phyloP scores from a whole-genome alignment of 352 stramenopile species.

The Plasmopara muralis region DNA sequence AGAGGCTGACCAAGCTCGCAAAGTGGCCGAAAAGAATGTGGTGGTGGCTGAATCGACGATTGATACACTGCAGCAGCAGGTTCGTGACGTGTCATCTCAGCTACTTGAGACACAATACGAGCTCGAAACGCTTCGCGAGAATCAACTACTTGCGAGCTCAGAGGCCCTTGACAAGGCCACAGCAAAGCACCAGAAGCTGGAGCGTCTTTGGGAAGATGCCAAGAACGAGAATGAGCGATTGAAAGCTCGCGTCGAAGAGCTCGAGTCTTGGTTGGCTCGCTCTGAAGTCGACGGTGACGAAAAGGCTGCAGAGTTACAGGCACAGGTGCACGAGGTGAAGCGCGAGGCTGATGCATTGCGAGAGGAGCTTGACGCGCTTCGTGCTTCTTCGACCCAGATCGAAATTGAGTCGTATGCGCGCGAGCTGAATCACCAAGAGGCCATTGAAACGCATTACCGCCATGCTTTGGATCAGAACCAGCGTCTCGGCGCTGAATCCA shows the following conservation, averaged over 20 bases:
- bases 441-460: conserved; percentile 37
- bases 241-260: conserved; percentile 52
- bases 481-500: conserved; percentile 32
- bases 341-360: conserved; percentile 40
- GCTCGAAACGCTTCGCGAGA: conserved; percentile 34
- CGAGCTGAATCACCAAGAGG: conserved; percentile 34
- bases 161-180: conserved; percentile 38
- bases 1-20: conserved; percentile 23
- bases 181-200: conserved; percentile 49
- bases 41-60: conserved; percentile 31
- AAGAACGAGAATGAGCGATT: conserved; percentile 48
- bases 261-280: conserved; percentile 38
- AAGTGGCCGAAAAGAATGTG: conserved; percentile 23
- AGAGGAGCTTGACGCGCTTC: conserved; percentile 43
- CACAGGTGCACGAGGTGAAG: conserved; percentile 43
- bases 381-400: conserved; percentile 37
- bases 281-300: conserved; percentile 34
- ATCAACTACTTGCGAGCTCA: conserved; percentile 41
- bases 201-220: conserved; percentile 45
- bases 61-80: conserved; percentile 43
- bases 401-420: conserved; percentile 45
- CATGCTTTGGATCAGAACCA: conserved; percentile 37
- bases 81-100: conserved; percentile 51
- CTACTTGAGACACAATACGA: conserved; percentile 43
- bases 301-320: conserved; percentile 40